Percentiles rank a stretch among this genome's conserved stretches.
phyloP scores from a whole-genome alignment of 768 basidiomycete species.

The Panellus pusillus region DNA sequence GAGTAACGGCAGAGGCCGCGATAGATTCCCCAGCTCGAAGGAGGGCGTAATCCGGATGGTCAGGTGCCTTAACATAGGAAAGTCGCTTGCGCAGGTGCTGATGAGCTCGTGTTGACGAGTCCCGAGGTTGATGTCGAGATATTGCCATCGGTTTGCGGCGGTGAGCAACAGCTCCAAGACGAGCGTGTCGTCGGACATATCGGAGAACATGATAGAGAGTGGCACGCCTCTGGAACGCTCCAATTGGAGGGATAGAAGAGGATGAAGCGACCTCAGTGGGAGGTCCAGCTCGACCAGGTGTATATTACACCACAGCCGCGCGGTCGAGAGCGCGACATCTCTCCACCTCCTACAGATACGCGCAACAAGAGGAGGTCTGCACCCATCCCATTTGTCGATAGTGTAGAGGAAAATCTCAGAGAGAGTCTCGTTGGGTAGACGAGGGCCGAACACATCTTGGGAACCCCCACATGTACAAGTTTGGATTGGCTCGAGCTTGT shows the following conservation, averaged over 20 bases:
- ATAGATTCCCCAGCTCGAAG: slow-evolving; percentile 14
- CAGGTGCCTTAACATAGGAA: slow-evolving; percentile 6
- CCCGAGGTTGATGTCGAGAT: not conserved
- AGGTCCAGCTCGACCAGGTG: not conserved
- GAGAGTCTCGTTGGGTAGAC: slow-evolving; percentile 13
- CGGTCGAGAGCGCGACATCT: slow-evolving; percentile 3
- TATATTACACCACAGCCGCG: slow-evolving; percentile 10
- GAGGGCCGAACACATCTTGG: not conserved
- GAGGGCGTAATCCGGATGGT: not conserved
- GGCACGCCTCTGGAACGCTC: slow-evolving; percentile 9
- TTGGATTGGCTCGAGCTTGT: too few species aligned
- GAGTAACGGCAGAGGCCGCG: slow-evolving; percentile 6
- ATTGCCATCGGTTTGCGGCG: slow-evolving; percentile 10
- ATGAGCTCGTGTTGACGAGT: not conserved
- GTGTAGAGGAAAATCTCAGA: slow-evolving; percentile 13
- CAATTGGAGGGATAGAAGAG: slow-evolving; percentile 10
- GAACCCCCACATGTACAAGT: too few species aligned
- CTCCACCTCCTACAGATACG: slow-evolving; percentile 13
- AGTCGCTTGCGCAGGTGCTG: not conserved
- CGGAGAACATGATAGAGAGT: not conserved
- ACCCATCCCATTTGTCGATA: not conserved
- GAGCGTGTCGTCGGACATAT: not conserved
- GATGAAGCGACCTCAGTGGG: not conserved
- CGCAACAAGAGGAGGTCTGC: slow-evolving; percentile 7
- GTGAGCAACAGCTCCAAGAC: slow-evolving; percentile 4